Conservation (phyloP, 2,329 filamentous ascomycete species). For the Alternaria sp. region DNA sequence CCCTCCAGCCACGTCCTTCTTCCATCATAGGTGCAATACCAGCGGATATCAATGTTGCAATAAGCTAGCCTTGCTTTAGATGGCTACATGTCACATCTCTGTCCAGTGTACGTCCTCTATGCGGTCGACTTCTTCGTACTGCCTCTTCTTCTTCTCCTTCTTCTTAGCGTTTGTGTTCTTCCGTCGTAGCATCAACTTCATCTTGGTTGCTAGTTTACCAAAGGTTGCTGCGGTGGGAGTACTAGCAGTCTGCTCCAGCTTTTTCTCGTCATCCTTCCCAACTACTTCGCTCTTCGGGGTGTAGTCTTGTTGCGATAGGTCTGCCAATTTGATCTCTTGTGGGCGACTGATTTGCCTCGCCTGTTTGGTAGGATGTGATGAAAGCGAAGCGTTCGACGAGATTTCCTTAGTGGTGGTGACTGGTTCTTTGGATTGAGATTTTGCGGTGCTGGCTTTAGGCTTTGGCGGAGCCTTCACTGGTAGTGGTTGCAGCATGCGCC, state of each 20-base stretch:
- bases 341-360: slow-evolving; percentile 9
- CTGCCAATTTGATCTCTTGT: slow-evolving; percentile 18
- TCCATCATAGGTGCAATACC: neutral
- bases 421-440: slow-evolving; percentile 19
- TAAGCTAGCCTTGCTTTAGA: neutral
- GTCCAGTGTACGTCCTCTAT: slow-evolving; percentile 50
- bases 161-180: slow-evolving; percentile 37
- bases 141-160: slow-evolving; percentile 37
- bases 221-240: slow-evolving; percentile 33
- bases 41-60: neutral
- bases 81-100: slow-evolving; percentile 38
- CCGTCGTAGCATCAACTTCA: slow-evolving; percentile 44
- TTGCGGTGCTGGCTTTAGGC: slow-evolving; percentile 6
- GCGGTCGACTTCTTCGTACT: slow-evolving; percentile 40
- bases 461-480: slow-evolving; percentile 26
- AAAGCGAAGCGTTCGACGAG: slow-evolving; percentile 11
- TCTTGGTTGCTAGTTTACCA: slow-evolving; percentile 41
- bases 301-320: slow-evolving; percentile 27
- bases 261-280: slow-evolving; percentile 19
- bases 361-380: slow-evolving; percentile 30
- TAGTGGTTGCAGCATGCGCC: slow-evolving; percentile 45
- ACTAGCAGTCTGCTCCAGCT: slow-evolving; percentile 20
- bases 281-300: slow-evolving; percentile 26
- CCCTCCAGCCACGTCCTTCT: neutral
- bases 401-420: slow-evolving; percentile 17